Conservation (phyloP, 2,329 filamentous ascomycete genomes). For the Aspergillus versicolor region DNA sequence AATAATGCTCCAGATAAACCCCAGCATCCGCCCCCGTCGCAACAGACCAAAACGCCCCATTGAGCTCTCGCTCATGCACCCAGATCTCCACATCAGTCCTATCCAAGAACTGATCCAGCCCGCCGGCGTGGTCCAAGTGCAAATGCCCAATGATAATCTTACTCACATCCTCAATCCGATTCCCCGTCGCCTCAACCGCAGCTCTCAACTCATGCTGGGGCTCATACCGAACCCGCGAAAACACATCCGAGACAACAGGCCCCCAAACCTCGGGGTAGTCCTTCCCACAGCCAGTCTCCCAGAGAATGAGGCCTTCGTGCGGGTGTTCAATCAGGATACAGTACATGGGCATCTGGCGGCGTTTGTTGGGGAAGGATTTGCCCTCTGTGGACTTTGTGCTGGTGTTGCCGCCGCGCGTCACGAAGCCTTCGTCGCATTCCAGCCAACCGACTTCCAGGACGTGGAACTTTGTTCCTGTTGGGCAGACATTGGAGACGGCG, state of each 20-base stretch:
- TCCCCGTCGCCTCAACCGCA: slow-evolving; percentile 12
- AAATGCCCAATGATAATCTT: slow-evolving; percentile 16
- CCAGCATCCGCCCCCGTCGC: slow-evolving; percentile 14
- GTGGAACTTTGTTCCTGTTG: slow-evolving; percentile 11
- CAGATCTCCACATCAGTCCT: slow-evolving; percentile 12
- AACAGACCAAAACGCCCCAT: slow-evolving; percentile 13
- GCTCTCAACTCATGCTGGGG: slow-evolving; percentile 11
- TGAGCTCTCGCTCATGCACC: slow-evolving; percentile 15
- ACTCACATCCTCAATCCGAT: slow-evolving; percentile 11
- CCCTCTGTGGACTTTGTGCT: slow-evolving; percentile 10
- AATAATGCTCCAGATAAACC: slow-evolving; percentile 12
- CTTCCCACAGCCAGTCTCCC: slow-evolving; percentile 14
- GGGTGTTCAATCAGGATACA: slow-evolving; percentile 14
- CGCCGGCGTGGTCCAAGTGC: slow-evolving; percentile 14
- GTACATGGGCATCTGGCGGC: slow-evolving; percentile 15
- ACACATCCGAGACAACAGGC: slow-evolving; percentile 7
- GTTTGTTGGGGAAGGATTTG: slow-evolving; percentile 11
- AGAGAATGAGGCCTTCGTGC: slow-evolving; percentile 13
- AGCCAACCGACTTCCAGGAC: slow-evolving; percentile 14
- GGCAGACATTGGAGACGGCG: slow-evolving; percentile 13
- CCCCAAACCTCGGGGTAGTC: slow-evolving; percentile 13
- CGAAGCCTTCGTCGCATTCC: slow-evolving; percentile 14
- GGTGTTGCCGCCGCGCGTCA: slow-evolving; percentile 11
- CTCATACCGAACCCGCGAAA: slow-evolving; percentile 12
- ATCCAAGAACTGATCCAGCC: slow-evolving; percentile 9